These are phyloP conservation scores for Porphyrellus cyaneotinctus DNA, from an alignment of 768 basidiomycete genomes.

Conservation along the genomic window DNA sequence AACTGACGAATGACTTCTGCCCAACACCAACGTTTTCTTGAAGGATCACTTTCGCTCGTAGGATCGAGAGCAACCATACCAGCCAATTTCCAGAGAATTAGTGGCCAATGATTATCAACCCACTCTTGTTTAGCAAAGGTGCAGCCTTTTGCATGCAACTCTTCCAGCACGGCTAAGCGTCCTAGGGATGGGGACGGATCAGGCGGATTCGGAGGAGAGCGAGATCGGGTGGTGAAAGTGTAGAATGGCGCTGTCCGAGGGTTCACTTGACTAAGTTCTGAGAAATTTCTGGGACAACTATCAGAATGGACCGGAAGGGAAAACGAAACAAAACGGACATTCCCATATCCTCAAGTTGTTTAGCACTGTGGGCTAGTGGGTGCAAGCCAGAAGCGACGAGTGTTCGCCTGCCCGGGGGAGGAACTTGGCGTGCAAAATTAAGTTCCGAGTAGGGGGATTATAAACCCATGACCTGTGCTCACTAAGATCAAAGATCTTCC, in stretches of 20 bases:
- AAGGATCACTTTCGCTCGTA: slow-evolving; percentile 42
- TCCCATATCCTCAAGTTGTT: slow-evolving; percentile 47
- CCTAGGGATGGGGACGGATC: slow-evolving; percentile 36
- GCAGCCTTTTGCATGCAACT: slow-evolving; percentile 58
- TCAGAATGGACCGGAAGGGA: slow-evolving; percentile 1
- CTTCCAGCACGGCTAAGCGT: slow-evolving; percentile 50
- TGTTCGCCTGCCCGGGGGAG: slow-evolving; percentile 37
- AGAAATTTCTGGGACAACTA: slow-evolving; percentile 39
- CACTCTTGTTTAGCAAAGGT: slow-evolving; percentile 66
- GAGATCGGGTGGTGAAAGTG: slow-evolving; percentile 45
- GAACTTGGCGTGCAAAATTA: slow-evolving; percentile 22
- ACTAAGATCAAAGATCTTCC: slow-evolving; percentile 42
- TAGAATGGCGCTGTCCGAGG: slow-evolving; percentile 56
- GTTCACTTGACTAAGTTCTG: slow-evolving; percentile 52
- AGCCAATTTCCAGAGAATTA: slow-evolving; percentile 94
- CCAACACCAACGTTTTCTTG: slow-evolving; percentile 73
- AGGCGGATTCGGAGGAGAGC: slow-evolving; percentile 24
- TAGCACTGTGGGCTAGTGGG: slow-evolving; percentile 43
- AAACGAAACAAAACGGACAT: slow-evolving; percentile 40
- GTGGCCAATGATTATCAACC: slow-evolving; percentile 89
- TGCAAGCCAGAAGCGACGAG: slow-evolving; percentile 47
- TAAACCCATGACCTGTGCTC: slow-evolving; percentile 15
- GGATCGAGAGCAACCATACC: slow-evolving; percentile 79
- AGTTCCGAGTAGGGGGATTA: not conserved
- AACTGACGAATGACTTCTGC: slow-evolving; percentile 77